Evolutionary conservation across 768 basidiomycete species (phyloP), one percentile per base, ranked within the genome.

Genomic region (Gloeostereum incarnatum): DNA sequence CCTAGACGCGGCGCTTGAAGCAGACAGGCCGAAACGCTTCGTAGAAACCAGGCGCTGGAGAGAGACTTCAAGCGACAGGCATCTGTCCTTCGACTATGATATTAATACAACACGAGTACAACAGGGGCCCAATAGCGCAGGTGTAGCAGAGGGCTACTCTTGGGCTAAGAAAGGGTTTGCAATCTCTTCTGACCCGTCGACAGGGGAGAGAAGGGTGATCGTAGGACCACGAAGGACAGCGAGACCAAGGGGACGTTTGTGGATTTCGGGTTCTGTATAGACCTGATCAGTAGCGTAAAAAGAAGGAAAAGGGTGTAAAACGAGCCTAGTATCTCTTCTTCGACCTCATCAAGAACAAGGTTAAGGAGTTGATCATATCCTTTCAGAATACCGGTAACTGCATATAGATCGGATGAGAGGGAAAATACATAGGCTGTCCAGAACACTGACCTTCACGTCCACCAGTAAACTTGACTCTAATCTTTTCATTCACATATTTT

Each of bases 391-490:
- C 96, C 96, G 6, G 77, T 85, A 37, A 97, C 94, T 97, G 50
- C 16, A 16, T 36, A 43, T 40, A 45, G 41, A 42, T 38, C 39
- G 45, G 42, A 40, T 39, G 34, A 38, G 45, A 40, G 20, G 29
- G 23, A 40, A 4, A 49, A 25, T 9, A 14, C 20, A 36, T 30
- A 25, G 31, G 19, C 9, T 14, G 11, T 34, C 16, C 19, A 22
- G n/a, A 23, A 24, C 23, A 38, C 43, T 26, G 44, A 88, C 93
- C 92, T 75, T 99, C 92, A 27, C 96, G 67, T 26, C 94, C 94
- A 31, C 96, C 96, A n/a, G 90, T 90, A 55, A 99, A 98, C 61
- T 96, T 97, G 53, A 98, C 92, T 40, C 90, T 66, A 54, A 99
- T 88, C 45, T 78, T 74, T 59, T 92, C 81, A 58, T 94, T 87